A percentile compares a stretch with the other conserved stretches of the same genome.
Evolutionary conservation across 495 filamentous ascomycete genomes (phyloP).

Genomic region (Saxispiralis lemnorum): DNA sequence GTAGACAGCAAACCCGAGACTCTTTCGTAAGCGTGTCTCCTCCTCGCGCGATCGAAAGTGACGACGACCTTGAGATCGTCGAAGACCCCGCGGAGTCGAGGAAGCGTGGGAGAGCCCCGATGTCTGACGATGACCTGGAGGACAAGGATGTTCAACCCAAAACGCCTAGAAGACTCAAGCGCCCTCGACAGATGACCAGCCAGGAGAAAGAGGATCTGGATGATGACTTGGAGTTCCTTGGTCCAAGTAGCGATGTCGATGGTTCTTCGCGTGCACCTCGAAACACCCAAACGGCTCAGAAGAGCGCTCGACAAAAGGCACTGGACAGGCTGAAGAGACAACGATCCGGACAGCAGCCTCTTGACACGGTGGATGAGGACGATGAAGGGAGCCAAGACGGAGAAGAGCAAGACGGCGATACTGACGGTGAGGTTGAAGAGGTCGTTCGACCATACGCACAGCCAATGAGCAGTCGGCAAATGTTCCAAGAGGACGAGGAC

Average conservation of each 20-base stretch:
- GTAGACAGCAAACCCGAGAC: background rate
- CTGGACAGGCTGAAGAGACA: slow-evolving; percentile 20
- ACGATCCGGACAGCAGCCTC: slow-evolving; percentile 10
- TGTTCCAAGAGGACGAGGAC: slow-evolving; percentile 36
- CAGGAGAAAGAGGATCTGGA: slow-evolving; percentile 22
- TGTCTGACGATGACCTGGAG: slow-evolving; percentile 15
- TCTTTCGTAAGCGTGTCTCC: slow-evolving; percentile 13
- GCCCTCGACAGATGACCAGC: slow-evolving; percentile 4
- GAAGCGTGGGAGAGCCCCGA: slow-evolving; percentile 2
- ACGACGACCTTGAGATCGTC: slow-evolving; percentile 14
- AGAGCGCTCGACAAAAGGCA: slow-evolving; percentile 15
- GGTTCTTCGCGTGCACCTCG: slow-evolving; percentile 6
- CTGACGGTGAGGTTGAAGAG: slow-evolving; percentile 6
- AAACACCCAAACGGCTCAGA: slow-evolving; percentile 5
- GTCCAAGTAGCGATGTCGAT: slow-evolving; percentile 14
- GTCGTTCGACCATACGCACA: background rate
- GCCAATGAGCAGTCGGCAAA: slow-evolving; percentile 11
- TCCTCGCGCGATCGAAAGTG: slow-evolving; percentile 7
- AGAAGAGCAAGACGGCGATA: slow-evolving; percentile 7
- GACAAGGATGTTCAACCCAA: slow-evolving; percentile 10
- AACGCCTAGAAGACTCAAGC: slow-evolving; percentile 1
- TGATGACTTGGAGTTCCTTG: slow-evolving; percentile 23
- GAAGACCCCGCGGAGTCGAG: background rate
- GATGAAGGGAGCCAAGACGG: slow-evolving; percentile 8
- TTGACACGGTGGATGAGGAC: slow-evolving; percentile 13